Base-by-base conservation (phyloP, 306 rosid species). In the Glycine tomentella region DNA sequence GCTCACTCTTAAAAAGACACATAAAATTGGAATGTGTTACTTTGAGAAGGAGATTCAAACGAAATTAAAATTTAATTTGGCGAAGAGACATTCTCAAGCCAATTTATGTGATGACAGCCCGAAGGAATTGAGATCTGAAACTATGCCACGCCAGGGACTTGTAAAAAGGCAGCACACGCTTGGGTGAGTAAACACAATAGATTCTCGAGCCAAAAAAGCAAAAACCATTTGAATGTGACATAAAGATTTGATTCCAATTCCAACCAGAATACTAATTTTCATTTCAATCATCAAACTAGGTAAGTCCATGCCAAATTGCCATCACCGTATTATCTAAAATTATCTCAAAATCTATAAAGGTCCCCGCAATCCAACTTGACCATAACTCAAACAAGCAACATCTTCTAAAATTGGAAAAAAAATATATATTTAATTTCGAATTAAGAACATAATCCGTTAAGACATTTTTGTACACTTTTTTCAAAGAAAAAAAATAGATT, bases 161-260 rank as follows among this genome's bases (percentile, higher is more conserved):
- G 36, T 51, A 51, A 63, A 77, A 67, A 48, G 20, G 53, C 16
- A 69, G 72, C 74, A 25, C 38, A 50, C 48, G 48, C 56, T 33
- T 15, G 1, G 48, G 66, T 12, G 56, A 71, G 25, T 25, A 76
- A 76, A 34, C 25, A 50, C 34, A 8, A 52, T 2, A 42, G 78
- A 73, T 81, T 81, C 85, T 77, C 62, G 12, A 25, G 14, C 53
- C 53, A 63, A 61, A 50, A 59, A 45, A 69, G 57, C 55, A 76
- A n/a, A 78, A 78, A 33, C 7, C 65, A 67, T 36, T 58, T 36
- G 53, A 57, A 85, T 50, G 85, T 81, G 86, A 74, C 79, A 78
- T 72, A 85, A 85, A 81, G 73, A 72, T 78, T 57, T 77, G 78
- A 77, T 85, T 77, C 86, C 75, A 78, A 38, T 42, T 77, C 45